A percentile compares a stretch with the other conserved stretches of the same genome.
Conservation (phyloP, 2,329 filamentous ascomycete species). For the Cucurbitaria berberidis region DNA sequence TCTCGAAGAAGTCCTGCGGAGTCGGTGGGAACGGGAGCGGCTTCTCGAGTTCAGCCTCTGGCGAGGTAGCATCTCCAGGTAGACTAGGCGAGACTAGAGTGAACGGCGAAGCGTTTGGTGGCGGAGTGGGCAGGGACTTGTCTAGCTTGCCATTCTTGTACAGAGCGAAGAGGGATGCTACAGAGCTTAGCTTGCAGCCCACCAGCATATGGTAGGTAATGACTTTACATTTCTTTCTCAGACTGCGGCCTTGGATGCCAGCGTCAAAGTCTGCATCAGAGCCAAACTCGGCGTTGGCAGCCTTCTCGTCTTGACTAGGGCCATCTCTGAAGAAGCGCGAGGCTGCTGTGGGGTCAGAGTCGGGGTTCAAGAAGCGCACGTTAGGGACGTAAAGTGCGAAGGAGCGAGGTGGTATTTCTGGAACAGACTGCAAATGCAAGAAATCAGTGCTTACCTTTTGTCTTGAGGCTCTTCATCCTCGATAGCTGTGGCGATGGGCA, state of each 20-base stretch:
- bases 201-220: neutral
- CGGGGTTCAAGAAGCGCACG: neutral
- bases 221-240: slow-evolving; percentile 26
- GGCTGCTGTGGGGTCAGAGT: slow-evolving; percentile 10
- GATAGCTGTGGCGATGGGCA: neutral
- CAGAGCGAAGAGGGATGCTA: slow-evolving; percentile 22
- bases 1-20: neutral
- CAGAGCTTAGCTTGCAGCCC: neutral
- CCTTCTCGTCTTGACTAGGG: slow-evolving; percentile 23
- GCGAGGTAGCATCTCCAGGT: neutral
- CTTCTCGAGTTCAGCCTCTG: neutral
- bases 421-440: neutral
- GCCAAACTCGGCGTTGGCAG: slow-evolving; percentile 6
- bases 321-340: slow-evolving; percentile 30
- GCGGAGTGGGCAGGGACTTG: slow-evolving; percentile 8
- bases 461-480: slow-evolving; percentile 27
- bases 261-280: slow-evolving; percentile 17
- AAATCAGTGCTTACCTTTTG: slow-evolving; percentile 18
- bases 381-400: neutral
- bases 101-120: slow-evolving; percentile 1
- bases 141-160: slow-evolving; percentile 9
- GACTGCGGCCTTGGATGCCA: slow-evolving; percentile 14
- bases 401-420: neutral
- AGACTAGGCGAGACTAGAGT: neutral
- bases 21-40: neutral